Percentiles rank a stretch among this genome's conserved stretches.
These are phyloP conservation scores for Suhomyces prunicola DNA, from an alignment of 805 yeast species.

Conservation along the genomic window DNA sequence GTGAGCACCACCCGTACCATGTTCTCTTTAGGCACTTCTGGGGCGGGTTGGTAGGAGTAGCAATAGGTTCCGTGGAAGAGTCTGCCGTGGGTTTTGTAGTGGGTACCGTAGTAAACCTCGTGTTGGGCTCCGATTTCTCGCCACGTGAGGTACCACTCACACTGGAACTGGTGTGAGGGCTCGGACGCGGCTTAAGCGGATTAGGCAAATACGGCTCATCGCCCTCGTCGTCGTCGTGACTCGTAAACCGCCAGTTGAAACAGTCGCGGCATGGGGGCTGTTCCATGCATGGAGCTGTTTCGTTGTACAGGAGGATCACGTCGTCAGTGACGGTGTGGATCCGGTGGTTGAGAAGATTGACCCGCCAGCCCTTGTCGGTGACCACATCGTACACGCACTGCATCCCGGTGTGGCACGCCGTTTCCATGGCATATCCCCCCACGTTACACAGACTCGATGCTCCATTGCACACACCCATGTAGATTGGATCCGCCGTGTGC, in stretches of 20 bases:
- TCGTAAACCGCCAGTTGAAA: slow-evolving; percentile 78
- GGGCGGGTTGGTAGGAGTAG: slow-evolving; percentile 23
- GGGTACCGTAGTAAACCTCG: background rate
- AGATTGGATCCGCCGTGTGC: slow-evolving; percentile 95
- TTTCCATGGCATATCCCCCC: slow-evolving; percentile 97
- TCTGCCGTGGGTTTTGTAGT: background rate
- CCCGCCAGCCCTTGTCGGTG: slow-evolving; percentile 86
- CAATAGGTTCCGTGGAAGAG: background rate
- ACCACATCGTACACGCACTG: slow-evolving; percentile 89
- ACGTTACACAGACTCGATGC: slow-evolving; percentile 84
- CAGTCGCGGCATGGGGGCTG: slow-evolving; percentile 90
- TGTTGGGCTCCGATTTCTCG: background rate
- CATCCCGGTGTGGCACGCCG: slow-evolving; percentile 88
- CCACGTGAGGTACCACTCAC: background rate
- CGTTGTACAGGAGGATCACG: slow-evolving; percentile 66
- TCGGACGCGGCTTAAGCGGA: slow-evolving; percentile 29
- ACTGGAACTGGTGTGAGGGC: background rate
- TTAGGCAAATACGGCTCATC: slow-evolving; percentile 39
- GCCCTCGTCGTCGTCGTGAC: slow-evolving; percentile 41
- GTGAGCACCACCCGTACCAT: slow-evolving; percentile 65
- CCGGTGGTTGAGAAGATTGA: slow-evolving; percentile 81
- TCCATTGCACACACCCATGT: slow-evolving; percentile 95
- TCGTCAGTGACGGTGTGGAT: slow-evolving; percentile 88
- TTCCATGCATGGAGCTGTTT: slow-evolving; percentile 67
- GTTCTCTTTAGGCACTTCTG: slow-evolving; percentile 52